Base-by-base conservation (phyloP, 129 eudicot species). In the Artemisia argyi region DNA sequence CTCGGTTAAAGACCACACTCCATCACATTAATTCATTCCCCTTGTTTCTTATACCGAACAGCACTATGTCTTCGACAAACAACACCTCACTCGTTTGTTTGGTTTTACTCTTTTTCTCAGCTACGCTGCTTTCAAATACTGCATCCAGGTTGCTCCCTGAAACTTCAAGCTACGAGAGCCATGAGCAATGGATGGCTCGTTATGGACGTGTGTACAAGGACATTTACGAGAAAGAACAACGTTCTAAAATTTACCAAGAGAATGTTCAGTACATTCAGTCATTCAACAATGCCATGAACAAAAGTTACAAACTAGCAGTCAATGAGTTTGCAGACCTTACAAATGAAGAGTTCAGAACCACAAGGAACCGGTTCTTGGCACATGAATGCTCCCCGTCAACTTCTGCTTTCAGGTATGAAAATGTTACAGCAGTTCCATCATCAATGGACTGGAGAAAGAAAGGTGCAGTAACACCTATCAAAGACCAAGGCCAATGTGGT, bases 401-500 rank as follows among this genome's bases (percentile, higher is more conserved):
- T 24, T 24, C 26, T 24, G 26, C 2, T 24, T 24, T 24, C 26
- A 24, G 26, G 26, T 24, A 24, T 24, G 2, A 24, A 24, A 24
- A 24, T 24, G 26, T 24, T 24, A 24, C 26, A 24, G 26, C 1
- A 24, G 2, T 24, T 24, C 26, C 26, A 24, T 24, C 26, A 24
- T 24, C 26, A 24, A 24, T 24, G 26, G 26, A 24, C 1, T 24
- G 26, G 26, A 24, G 26, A 24, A 24, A 1, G 26, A 24, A 24
- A 24, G 26, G 26, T 24, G 26, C 26, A 2, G 26, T 24, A 24
- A 24, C 26, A 24, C 26, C 26, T 24, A 24, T 24, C 1, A 24
- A 24, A 68, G 78, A 80, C 72, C 83, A 80, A 80, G 83, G 83
- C 66, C 83, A 80, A 74, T 80, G 79, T 35, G 79, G 79, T 80